Evolutionary conservation across 164 flowering plant genomes (phyloP).

Genomic region (Piper longum): DNA sequence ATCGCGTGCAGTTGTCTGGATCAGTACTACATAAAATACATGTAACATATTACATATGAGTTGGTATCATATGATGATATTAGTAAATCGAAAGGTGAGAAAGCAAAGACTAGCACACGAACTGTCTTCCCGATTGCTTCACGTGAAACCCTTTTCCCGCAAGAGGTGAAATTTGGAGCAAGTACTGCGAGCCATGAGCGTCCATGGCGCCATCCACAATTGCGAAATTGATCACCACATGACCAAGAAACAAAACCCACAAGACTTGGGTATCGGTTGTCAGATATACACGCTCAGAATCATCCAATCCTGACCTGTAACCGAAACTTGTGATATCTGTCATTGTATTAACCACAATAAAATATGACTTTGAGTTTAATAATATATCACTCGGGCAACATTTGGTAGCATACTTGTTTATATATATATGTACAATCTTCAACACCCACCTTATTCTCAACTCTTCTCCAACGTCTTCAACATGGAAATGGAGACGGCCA

Average conservation of each 20-base stretch:
- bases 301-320: background rate
- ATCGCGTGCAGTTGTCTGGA: background rate
- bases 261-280: background rate
- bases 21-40: no score
- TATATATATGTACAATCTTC: no score
- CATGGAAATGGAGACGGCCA: slow-evolving; percentile 20
- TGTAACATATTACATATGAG: no score
- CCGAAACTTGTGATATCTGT: background rate
- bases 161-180: background rate
- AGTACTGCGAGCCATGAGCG: background rate
- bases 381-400: no score
- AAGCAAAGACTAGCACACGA: background rate
- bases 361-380: no score
- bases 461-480: background rate
- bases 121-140: background rate
- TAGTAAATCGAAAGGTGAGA: background rate
- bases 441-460: background rate
- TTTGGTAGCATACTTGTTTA: no score
- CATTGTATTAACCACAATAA: background rate
- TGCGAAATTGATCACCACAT: background rate
- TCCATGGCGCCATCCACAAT: background rate
- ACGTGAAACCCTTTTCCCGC: background rate
- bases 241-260: background rate
- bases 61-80: no score
- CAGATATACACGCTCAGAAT: background rate